Evolutionary conservation across 805 yeast species (phyloP).

Genomic region (Myxozyma vanderwaltii): DNA sequence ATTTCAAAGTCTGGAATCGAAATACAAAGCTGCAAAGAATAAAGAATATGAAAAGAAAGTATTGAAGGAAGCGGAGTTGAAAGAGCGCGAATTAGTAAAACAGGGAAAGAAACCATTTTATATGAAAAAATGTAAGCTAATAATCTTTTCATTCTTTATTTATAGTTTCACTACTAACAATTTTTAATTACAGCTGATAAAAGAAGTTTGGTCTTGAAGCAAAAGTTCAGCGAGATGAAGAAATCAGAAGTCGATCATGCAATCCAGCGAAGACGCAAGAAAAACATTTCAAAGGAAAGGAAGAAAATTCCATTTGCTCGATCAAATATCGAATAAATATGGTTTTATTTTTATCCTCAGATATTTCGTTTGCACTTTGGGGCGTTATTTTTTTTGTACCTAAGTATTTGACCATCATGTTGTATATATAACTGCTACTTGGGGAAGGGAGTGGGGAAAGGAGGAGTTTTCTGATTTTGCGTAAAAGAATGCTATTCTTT

Average conservation of each 20-base stretch:
- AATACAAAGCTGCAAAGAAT: constrained; percentile 66
- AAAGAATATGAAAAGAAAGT: constrained; percentile 75
- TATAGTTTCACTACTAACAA: not conserved
- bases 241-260: constrained; percentile 33
- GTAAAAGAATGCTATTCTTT: too few species aligned
- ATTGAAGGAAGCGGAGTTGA: constrained; percentile 63
- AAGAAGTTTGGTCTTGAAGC: constrained; percentile 25
- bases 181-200: constrained; percentile 29
- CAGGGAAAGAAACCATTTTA: constrained; percentile 71
- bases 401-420: not conserved
- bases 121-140: constrained; percentile 36
- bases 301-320: constrained; percentile 39
- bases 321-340: not conserved
- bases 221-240: constrained; percentile 28
- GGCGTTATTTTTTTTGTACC: not conserved
- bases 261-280: constrained; percentile 34
- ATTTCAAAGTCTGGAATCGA: constrained; percentile 48
- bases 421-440: not conserved
- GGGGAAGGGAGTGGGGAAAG: too few species aligned
- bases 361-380: not conserved
- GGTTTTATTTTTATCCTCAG: not conserved
- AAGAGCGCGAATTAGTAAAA: constrained; percentile 76
- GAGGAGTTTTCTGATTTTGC: too few species aligned
- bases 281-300: constrained; percentile 34
- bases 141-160: not conserved